Evolutionary conservation across 306 rosid genomes (phyloP), one percentile per base, ranked within the genome.

Genomic region (Lathyrus tuberosus): DNA sequence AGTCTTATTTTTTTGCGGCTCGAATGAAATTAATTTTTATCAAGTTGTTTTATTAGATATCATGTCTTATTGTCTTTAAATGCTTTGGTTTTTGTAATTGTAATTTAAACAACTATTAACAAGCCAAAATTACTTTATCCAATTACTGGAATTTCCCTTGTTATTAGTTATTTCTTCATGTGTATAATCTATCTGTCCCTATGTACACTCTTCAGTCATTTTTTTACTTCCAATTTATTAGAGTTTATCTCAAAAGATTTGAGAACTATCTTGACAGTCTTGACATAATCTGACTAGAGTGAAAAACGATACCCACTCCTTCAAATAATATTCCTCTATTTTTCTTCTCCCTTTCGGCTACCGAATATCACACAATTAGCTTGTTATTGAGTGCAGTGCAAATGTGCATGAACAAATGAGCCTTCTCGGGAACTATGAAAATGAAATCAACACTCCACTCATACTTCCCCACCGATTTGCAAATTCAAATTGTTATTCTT

Each of bases 211-310:
- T 58, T 26, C 10, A 64, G 28, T 75, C 18, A 42, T 65, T 3
- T 8, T 8, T 70, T 58, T 18, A 16, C 61, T 68, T 76, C 65
- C 38, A 2, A 2, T 61, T 52, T 76, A 11, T 24, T 26, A 37
- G 37, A 40, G 53, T 68, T 67, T 54, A 52, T 65, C 37, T 62
- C n/a, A 16, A 52, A 42, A 22, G 6, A 8, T 44, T 76, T 71
- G 14, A 26, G 37, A 66, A 41, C 18, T 26, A 56, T 10, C 47
- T 15, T 47, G 67, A 28, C 42, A 3, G 44, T 51, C 22, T 30
- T 62, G 66, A 43, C 70, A 62, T 52, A 53, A 70, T 62, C 24
- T 33, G 51, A 33, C 58, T 67, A 16, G 62, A 54, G 48, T 47
- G 66, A 44, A 47, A 62, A 68, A 18, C 5, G 33, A n/a, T n/a